Percentiles rank a stretch among this genome's conserved stretches.
Conservation (phyloP, 257 asterid species). For the Sherardia arvensis region DNA sequence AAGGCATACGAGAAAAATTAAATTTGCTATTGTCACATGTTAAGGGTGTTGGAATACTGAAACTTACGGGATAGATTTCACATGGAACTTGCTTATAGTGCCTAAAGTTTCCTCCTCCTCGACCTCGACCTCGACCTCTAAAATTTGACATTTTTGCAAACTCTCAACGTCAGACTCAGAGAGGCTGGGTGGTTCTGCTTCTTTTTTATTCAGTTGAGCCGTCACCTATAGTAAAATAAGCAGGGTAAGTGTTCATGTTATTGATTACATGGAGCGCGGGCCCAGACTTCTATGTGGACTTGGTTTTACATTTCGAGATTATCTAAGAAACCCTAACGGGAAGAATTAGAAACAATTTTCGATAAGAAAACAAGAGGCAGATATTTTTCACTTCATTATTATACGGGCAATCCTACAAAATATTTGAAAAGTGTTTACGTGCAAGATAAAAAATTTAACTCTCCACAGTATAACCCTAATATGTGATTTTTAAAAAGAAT, state of each 20-base stretch:
- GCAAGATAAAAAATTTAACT: too few species aligned
- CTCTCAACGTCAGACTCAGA: neutral
- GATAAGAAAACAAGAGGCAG: neutral
- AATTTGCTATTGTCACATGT: too few species aligned
- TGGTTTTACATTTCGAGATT: neutral
- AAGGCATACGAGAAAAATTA: neutral
- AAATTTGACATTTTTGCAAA: constrained; percentile 25
- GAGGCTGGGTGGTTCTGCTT: too few species aligned
- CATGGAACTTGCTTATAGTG: constrained; percentile 26
- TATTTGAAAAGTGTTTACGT: neutral
- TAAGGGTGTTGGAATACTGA: neutral
- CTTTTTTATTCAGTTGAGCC: too few species aligned
- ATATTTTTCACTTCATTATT: too few species aligned
- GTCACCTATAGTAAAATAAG: neutral
- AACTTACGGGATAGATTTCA: constrained; percentile 41
- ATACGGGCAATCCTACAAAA: neutral
- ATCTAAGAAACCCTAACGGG: too few species aligned
- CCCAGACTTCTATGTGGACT: neutral
- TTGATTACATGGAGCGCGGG: neutral
- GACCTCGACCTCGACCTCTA: constrained; percentile 53
- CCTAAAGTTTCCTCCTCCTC: constrained; percentile 32
- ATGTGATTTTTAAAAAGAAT: too few species aligned
- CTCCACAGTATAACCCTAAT: neutral
- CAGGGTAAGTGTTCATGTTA: neutral
- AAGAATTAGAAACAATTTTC: too few species aligned